phyloP scores from a whole-genome alignment of 2,329 filamentous ascomycete species.

The Penicillium fuscoglaucum region DNA sequence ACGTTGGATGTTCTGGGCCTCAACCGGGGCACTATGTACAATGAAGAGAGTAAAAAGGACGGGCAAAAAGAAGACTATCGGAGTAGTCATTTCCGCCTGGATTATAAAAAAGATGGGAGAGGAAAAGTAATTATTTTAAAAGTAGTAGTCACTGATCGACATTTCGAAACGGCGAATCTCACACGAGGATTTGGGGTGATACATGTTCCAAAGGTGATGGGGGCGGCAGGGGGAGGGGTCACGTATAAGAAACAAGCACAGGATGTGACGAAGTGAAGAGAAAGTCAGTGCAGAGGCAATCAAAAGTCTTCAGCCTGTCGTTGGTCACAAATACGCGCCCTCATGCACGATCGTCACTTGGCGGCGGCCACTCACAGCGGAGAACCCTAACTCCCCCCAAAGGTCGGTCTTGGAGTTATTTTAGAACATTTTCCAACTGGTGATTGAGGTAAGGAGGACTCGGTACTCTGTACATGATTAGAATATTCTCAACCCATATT shows the following conservation, averaged over 20 bases:
- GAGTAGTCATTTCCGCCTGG: slow-evolving; percentile 22
- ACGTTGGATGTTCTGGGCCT: slow-evolving; percentile 47
- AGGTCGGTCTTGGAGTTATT: neutral
- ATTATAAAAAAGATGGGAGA: slow-evolving; percentile 12
- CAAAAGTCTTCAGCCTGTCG: slow-evolving; percentile 16
- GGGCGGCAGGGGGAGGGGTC: slow-evolving; percentile 21
- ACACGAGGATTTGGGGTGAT: slow-evolving; percentile 21
- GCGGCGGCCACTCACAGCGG: slow-evolving; percentile 21
- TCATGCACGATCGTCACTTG: slow-evolving; percentile 28
- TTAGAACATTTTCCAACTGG: neutral
- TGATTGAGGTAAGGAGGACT: neutral
- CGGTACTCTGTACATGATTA: neutral
- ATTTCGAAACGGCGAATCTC: slow-evolving; percentile 29
- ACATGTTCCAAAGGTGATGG: slow-evolving; percentile 25
- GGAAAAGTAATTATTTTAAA: slow-evolving; percentile 14
- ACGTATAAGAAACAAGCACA: slow-evolving; percentile 24
- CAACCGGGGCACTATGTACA: slow-evolving; percentile 21
- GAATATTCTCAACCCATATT: neutral
- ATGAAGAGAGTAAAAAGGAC: slow-evolving; percentile 59
- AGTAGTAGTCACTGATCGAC: slow-evolving; percentile 25
- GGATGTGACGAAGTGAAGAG: slow-evolving; percentile 32
- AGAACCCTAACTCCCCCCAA: neutral
- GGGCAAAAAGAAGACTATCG: slow-evolving; percentile 48
- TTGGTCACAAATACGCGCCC: slow-evolving; percentile 33
- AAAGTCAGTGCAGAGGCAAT: slow-evolving; percentile 3